Evolutionary conservation across 1,139 yeast genomes (phyloP).

Genomic region (Torulaspora pretoriensis): DNA sequence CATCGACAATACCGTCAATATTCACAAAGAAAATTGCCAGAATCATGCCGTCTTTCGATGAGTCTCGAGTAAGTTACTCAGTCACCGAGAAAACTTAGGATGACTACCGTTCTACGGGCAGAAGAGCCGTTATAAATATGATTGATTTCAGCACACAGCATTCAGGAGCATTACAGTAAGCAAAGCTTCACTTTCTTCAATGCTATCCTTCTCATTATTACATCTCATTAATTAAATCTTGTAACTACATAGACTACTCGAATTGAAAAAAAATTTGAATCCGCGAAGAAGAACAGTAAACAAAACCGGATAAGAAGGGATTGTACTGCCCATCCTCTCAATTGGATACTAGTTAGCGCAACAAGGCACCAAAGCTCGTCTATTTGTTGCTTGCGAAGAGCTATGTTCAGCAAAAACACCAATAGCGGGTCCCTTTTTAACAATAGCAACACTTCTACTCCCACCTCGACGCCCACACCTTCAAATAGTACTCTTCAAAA

Average conservation of each 20-base stretch:
- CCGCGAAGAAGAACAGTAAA: neutral
- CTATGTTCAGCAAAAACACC: slow-evolving; percentile 29
- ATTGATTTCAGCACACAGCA: neutral
- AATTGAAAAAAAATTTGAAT: slow-evolving; percentile 1
- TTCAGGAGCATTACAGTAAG: neutral
- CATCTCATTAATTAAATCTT: neutral
- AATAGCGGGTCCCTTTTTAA: slow-evolving; percentile 30
- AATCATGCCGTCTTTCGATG: slow-evolving; percentile 12
- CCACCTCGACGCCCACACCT: slow-evolving; percentile 34
- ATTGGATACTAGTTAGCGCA: neutral
- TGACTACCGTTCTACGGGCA: too few relatives aligned
- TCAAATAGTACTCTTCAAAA: slow-evolving; percentile 24
- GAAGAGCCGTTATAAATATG: too few relatives aligned
- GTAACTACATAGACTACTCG: neutral
- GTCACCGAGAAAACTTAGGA: neutral
- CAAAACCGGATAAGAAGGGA: slow-evolving; percentile 1
- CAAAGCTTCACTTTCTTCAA: too few relatives aligned
- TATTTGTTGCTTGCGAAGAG: slow-evolving; percentile 1
- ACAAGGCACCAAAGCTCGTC: neutral
- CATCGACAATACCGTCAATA: slow-evolving; percentile 5
- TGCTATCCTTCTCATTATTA: neutral
- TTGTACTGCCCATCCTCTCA: slow-evolving; percentile 2
- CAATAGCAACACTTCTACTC: slow-evolving; percentile 30
- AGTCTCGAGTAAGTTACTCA: slow-evolving; percentile 5
- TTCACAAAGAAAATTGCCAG: slow-evolving; percentile 8